Evolutionary conservation across 2,329 filamentous ascomycete species (phyloP).

Genomic region (Pyricularia pennisetigena): DNA sequence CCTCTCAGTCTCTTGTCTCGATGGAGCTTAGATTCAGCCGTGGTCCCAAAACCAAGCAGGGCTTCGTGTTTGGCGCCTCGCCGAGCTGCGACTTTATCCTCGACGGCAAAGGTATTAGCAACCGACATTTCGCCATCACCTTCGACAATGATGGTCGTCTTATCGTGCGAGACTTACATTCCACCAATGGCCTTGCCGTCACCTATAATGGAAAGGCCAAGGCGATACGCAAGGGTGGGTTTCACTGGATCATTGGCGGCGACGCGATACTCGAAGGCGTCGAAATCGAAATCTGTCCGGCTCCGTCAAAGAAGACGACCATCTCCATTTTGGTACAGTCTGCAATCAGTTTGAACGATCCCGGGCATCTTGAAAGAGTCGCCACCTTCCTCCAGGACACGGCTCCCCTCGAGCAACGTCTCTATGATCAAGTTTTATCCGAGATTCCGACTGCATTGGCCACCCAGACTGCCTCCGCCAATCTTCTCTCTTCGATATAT

Average conservation of each 20-base stretch:
- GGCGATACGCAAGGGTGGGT: neutral
- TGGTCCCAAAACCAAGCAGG: too few relatives aligned
- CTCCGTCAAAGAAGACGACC: neutral
- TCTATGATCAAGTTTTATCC: neutral
- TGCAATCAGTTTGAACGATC: neutral
- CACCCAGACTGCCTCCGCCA: neutral
- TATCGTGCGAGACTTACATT: too few relatives aligned
- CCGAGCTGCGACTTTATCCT: too few relatives aligned
- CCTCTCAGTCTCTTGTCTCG: too few relatives aligned
- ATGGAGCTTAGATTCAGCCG: too few relatives aligned
- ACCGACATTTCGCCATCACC: too few relatives aligned
- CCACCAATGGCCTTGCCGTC: too few relatives aligned
- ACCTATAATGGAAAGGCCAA: too few relatives aligned
- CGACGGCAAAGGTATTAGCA: too few relatives aligned
- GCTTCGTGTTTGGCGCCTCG: too few relatives aligned
- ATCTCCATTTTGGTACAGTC: neutral
- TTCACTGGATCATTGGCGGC: neutral
- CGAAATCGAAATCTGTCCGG: neutral
- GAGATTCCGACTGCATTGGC: neutral
- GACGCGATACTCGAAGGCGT: neutral
- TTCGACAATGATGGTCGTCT: too few relatives aligned
- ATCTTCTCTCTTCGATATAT: neutral
- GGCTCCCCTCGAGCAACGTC: neutral
- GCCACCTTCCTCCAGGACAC: neutral
- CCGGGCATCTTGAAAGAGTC: neutral